phyloP scores from a whole-genome alignment of 2,329 filamentous ascomycete genomes.

The Madurella fahalii region DNA sequence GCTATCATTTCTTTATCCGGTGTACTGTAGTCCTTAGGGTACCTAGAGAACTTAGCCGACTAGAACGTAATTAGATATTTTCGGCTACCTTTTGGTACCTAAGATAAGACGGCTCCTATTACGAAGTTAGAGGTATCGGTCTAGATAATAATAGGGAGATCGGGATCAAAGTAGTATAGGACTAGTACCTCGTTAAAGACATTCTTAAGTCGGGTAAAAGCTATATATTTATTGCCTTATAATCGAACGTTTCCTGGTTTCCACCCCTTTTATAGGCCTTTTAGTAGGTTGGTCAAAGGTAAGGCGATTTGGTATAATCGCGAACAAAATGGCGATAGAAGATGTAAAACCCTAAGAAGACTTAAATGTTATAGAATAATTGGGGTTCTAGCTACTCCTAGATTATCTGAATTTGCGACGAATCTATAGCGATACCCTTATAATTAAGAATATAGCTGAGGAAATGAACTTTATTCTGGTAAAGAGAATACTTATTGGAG shows the following conservation, averaged over 20 bases:
- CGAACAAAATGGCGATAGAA: neutral
- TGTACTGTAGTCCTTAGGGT: neutral
- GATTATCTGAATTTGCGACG: neutral
- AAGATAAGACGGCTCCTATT: neutral
- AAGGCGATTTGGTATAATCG: neutral
- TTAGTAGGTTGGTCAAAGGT: neutral
- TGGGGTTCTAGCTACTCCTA: neutral
- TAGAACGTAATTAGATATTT: neutral
- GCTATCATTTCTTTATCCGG: neutral
- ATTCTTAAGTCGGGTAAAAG: neutral
- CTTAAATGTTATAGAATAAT: neutral
- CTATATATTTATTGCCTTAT: neutral
- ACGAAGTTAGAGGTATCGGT: neutral
- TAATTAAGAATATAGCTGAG: neutral
- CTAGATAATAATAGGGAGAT: neutral
- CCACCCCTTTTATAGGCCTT: neutral
- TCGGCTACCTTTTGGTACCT: neutral
- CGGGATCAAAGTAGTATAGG: neutral
- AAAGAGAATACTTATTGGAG: neutral
- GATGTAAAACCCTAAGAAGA: neutral
- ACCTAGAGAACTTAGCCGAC: neutral
- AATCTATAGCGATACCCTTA: neutral
- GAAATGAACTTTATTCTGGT: neutral
- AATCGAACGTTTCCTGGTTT: neutral
- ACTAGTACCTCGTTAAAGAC: neutral